phyloP scores from a whole-genome alignment of 1,284 basidiomycete genomes.

The Puccinia sorghi region DNA sequence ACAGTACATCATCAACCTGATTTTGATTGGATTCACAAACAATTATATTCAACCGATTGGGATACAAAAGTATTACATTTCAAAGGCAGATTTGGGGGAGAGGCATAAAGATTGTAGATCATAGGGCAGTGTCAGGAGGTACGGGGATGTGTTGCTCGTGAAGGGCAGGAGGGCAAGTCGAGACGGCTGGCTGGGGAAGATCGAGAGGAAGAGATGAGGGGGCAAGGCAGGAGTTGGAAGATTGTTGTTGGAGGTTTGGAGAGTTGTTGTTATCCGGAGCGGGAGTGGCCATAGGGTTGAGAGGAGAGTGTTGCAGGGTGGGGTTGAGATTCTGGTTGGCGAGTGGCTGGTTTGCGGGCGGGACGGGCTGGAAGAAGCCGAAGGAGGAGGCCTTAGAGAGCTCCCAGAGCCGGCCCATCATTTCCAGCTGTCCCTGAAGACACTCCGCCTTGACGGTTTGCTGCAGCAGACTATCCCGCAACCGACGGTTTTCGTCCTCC shows the following conservation, averaged over 20 bases:
- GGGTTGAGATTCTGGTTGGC: not conserved
- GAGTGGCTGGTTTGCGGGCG: not conserved
- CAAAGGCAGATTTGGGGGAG: not conserved
- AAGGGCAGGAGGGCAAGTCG: not conserved
- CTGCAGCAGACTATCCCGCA: slow-evolving; percentile 4
- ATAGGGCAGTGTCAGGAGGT: not conserved
- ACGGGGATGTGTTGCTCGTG: not conserved
- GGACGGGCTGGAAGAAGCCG: slow-evolving; percentile 5
- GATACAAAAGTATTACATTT: no score
- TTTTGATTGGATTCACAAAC: no score
- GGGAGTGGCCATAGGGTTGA: no score
- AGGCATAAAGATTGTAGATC: not conserved
- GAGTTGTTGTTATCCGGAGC: no score
- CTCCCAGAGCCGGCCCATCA: slow-evolving; percentile 17
- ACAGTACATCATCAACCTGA: no score
- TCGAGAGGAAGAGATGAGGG: not conserved
- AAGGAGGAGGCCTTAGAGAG: slow-evolving; percentile 21
- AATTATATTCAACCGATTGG: no score
- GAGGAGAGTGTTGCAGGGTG: not conserved
- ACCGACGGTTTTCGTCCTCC: slow-evolving; percentile 2
- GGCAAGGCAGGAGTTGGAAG: no score
- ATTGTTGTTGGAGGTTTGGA: not conserved
- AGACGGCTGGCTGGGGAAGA: not conserved
- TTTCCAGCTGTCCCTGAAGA: slow-evolving; percentile 5
- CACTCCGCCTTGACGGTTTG: slow-evolving; percentile 3